Evolutionary conservation across 495 filamentous ascomycete genomes (phyloP), one percentile per base, ranked within the genome.

Genomic region (Penicillium herquei): DNA sequence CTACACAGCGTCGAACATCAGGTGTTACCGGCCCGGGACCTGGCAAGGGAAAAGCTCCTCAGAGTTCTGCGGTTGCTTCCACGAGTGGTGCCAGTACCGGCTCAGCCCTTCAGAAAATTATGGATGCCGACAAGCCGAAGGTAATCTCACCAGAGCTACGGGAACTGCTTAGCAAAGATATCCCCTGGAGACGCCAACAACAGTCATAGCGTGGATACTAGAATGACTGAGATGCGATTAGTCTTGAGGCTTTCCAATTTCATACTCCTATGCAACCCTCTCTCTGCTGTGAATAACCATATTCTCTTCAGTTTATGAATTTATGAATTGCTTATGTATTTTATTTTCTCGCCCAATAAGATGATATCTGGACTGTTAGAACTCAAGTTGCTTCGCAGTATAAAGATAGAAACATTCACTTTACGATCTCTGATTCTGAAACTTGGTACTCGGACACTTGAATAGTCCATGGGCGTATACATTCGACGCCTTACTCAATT

Each of bases 141-240:
- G 82, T 92, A 3, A 90, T 98, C 34, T 92, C 86, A 43, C 84
- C 87, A 0, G 91, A 97, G 70, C 70, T 98, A 61, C 81, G 94
- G 57, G 72, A 75, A 41, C 60, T 98, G 57, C 70, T 98, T 30
- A 87, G 85, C 58, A 81, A 86, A 52, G 84, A 90, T 61, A 79
- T 96, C 7, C 67, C 60, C 3, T 76, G 69, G 73, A 73, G 60
- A 39, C 51, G 62, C 12, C 56, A 67, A 32, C 52, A 53, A 13
- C 46, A 49, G 32, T 26, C 21, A 26, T 26, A 26, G 21, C 21
- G 21, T 26, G 21, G 4, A 26, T 48, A 16, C 1, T 48, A 16
- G 14, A 31, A 10, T 18, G 52, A 6, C 32, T 51, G 41, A 57
- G 83, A 44, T 44, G 14, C 6, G 16, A n/a, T 30, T 44, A 12